A percentile compares a stretch with the other conserved stretches of the same genome.
Conservation (phyloP, 495 filamentous ascomycete species). For the Aspergillus bertholletiae region DNA sequence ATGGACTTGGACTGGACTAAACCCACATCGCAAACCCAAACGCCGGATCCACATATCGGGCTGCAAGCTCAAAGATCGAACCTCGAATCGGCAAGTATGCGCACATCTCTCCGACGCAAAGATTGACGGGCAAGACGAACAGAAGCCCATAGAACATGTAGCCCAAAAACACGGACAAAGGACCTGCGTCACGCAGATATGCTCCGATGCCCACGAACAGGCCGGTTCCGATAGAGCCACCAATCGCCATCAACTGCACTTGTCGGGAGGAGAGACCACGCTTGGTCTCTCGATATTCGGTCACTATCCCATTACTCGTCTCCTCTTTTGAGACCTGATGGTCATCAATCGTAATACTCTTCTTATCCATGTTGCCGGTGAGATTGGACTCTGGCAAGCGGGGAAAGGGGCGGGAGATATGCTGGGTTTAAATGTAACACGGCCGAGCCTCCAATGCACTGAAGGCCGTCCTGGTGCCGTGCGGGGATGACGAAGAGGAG, state of each 20-base stretch:
- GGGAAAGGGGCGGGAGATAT: neutral
- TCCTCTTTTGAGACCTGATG: constrained; percentile 12
- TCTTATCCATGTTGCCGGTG: constrained; percentile 22
- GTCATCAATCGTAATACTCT: constrained; percentile 10
- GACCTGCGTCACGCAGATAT: constrained; percentile 63
- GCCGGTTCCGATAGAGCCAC: constrained; percentile 73
- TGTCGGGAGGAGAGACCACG: constrained; percentile 62
- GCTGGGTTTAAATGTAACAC: neutral
- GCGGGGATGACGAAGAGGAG: neutral
- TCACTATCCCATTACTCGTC: constrained; percentile 15
- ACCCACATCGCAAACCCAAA: constrained; percentile 64
- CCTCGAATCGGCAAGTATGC: constrained; percentile 71
- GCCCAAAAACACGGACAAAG: constrained; percentile 62
- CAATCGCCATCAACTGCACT: constrained; percentile 67
- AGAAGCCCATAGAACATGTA: constrained; percentile 45
- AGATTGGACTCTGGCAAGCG: constrained; percentile 8
- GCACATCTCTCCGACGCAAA: constrained; percentile 58
- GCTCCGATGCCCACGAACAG: constrained; percentile 71
- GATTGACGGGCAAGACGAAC: constrained; percentile 33
- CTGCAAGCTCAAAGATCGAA: constrained; percentile 67
- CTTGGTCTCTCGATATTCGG: constrained; percentile 34
- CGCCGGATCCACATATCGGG: constrained; percentile 64
- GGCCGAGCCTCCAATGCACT: neutral
- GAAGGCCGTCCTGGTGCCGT: neutral
- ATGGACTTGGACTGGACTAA: neutral